Evolutionary conservation across 441 rosid genomes (phyloP).

Genomic region (Pelargonium citronellum): DNA sequence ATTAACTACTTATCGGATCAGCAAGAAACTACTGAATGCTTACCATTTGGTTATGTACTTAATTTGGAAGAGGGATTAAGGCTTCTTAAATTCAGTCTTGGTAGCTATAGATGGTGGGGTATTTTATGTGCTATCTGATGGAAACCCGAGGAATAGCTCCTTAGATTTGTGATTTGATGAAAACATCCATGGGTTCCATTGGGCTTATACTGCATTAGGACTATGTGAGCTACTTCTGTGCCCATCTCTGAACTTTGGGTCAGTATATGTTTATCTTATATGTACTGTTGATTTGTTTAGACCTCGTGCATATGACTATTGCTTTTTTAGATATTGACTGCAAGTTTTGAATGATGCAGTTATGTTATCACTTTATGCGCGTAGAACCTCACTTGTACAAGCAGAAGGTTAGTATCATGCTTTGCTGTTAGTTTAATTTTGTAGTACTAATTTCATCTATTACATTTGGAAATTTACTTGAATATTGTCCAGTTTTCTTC

Average conservation of each 20-base stretch:
- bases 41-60: too few species aligned
- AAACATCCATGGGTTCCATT: neutral
- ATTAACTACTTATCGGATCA: too few species aligned
- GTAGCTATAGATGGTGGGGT: too few species aligned
- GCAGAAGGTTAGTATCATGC: constrained; percentile 29
- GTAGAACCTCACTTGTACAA: constrained; percentile 27
- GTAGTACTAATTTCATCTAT: too few species aligned
- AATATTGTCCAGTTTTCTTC: too few species aligned
- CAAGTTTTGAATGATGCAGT: constrained; percentile 31
- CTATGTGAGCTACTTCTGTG: neutral
- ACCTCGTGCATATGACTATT: neutral
- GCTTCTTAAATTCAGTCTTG: too few species aligned
- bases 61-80: too few species aligned
- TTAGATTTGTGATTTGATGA: neutral
- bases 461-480: too few species aligned
- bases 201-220: neutral
- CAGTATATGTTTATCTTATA: neutral
- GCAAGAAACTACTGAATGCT: too few species aligned
- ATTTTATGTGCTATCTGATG: too few species aligned
- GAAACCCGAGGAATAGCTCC: too few species aligned
- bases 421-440: too few species aligned
- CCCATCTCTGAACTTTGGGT: neutral
- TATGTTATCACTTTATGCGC: constrained; percentile 30
- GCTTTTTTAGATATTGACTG: constrained; percentile 18
- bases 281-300: neutral